Conservation (phyloP, 1,284 basidiomycete species). For the Trichosporon sp. region DNA sequence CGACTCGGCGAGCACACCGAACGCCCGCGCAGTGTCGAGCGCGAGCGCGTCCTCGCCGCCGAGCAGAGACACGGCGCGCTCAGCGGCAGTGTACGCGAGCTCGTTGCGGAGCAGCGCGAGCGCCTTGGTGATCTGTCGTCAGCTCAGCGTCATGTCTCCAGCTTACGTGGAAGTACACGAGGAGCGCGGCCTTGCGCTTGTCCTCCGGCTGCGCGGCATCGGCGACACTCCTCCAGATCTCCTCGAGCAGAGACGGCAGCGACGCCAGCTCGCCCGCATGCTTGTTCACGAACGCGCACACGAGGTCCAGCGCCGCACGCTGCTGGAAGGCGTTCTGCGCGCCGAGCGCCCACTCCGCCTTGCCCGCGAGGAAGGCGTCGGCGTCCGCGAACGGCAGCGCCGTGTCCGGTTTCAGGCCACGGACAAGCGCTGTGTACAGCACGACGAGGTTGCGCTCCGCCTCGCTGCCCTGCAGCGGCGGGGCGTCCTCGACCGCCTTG, state of each 20-base stretch:
- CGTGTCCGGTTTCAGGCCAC: conserved; percentile 58
- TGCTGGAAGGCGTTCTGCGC: conserved; percentile 59
- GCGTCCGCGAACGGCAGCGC: background rate
- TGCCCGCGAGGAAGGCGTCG: conserved; percentile 53
- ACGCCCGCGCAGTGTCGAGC: conserved; percentile 59
- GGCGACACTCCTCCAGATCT: conserved; percentile 51
- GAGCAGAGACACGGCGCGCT: conserved; percentile 63
- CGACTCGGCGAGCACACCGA: conserved; percentile 61
- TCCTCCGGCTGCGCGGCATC: conserved; percentile 28
- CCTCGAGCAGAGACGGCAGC: conserved; percentile 52
- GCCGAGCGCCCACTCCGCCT: conserved; percentile 61
- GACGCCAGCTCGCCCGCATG: conserved; percentile 55
- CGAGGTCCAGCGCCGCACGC: conserved; percentile 58
- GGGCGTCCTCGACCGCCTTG: conserved; percentile 36
- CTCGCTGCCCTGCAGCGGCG: conserved; percentile 14
- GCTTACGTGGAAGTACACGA: conserved; percentile 29
- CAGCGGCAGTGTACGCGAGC: conserved; percentile 57
- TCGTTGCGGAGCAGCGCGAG: conserved; percentile 70
- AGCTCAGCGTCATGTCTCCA: background rate
- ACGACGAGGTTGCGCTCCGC: conserved; percentile 60
- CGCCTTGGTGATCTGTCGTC: conserved; percentile 65
- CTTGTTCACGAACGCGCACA: conserved; percentile 73
- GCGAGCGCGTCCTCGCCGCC: conserved; percentile 39
- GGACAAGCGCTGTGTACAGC: conserved; percentile 63
- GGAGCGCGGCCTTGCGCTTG: conserved; percentile 26